Percentiles rank a stretch among this genome's conserved stretches.
Conservation (phyloP, 768 basidiomycete genomes). For the Lactifluus echinatus region DNA sequence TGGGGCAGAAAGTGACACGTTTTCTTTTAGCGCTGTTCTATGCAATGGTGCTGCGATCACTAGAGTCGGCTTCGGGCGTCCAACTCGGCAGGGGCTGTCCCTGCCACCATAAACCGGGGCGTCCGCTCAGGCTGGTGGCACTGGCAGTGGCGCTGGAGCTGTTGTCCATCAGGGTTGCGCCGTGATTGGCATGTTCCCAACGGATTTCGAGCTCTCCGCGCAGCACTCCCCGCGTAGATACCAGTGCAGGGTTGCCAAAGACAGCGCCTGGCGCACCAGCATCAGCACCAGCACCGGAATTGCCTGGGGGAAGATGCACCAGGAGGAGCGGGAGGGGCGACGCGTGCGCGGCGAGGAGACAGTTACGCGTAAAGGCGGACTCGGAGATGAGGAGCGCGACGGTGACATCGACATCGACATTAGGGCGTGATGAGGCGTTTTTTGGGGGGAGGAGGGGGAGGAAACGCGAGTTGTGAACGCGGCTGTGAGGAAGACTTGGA, state of each 20-base stretch:
- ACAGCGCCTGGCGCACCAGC: slow-evolving; percentile 36
- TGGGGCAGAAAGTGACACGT: no score
- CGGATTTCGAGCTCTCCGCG: slow-evolving; percentile 53
- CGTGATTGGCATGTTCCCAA: slow-evolving; percentile 42
- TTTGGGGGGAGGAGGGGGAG: not conserved
- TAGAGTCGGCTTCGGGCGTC: slow-evolving; percentile 25
- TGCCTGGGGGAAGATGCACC: slow-evolving; percentile 53
- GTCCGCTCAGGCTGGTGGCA: slow-evolving; percentile 16
- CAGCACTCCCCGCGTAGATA: slow-evolving; percentile 45
- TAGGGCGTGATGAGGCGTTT: not conserved
- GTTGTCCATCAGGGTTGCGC: not conserved
- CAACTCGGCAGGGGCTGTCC: slow-evolving; percentile 31
- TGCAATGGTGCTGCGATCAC: not conserved
- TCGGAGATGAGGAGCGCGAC: slow-evolving; percentile 78
- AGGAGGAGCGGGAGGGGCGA: slow-evolving; percentile 75
- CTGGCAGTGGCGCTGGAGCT: not conserved
- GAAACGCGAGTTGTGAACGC: no score
- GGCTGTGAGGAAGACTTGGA: slow-evolving; percentile 3
- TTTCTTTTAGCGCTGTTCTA: no score
- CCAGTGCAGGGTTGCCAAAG: slow-evolving; percentile 64
- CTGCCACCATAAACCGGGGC: slow-evolving; percentile 38
- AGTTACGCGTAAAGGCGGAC: slow-evolving; percentile 66
- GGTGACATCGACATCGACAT: no score
- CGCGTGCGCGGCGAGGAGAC: slow-evolving; percentile 60
- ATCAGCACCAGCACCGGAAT: no score